Base-by-base conservation (phyloP, 495 filamentous ascomycete species). In the Extremus antarcticus region DNA sequence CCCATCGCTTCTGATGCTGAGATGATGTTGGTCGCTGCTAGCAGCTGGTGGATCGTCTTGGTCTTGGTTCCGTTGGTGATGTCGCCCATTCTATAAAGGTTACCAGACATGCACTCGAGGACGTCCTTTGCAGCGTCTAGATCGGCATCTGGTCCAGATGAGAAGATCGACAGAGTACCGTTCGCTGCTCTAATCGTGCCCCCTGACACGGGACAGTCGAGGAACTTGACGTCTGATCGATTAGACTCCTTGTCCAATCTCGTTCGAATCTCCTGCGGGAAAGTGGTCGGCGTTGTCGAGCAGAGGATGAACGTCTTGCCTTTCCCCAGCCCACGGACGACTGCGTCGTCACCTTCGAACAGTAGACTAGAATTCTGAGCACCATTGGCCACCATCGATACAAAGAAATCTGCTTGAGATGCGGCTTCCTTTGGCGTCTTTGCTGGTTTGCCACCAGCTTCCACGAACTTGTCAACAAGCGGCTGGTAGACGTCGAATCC, bases 21-120 rank as follows among this genome's bases (percentile, higher is more conserved):
- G 1, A 85, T 73, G 60, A 92, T 90, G 56, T 89, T 81, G 53
- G 85, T 82, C 0, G 81, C 86, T 0, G 86, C 87, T 11, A 90
- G 75, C 17, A 92, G 81, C 66, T 92, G 87, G 68, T 90, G 87
- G 49, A 86, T 80, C 78, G 89, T 87, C 70, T 92, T 92, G 76
- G 89, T 86, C 63, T 90, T 90, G 59, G 83, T 87, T n/a, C 87
- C 86, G 0, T 80, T 80, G 3, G 85, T 86, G 48, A 90, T 71
- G 2, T 84, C 86, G 10, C 87, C 86, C 8, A 92, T 82, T 19
- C 85, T 74, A 60, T 88, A 89, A 25, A 90, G 67, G 65, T 87
- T 88, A 25, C 73, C 76, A 0, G 75, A 72, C 73, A 92, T 79
- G 61, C 75, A 77, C 29, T 80, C 70, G 0, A 92, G 74, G 13